phyloP scores from a whole-genome alignment of 805 yeast genomes.

The Candida ascalaphidarum region DNA sequence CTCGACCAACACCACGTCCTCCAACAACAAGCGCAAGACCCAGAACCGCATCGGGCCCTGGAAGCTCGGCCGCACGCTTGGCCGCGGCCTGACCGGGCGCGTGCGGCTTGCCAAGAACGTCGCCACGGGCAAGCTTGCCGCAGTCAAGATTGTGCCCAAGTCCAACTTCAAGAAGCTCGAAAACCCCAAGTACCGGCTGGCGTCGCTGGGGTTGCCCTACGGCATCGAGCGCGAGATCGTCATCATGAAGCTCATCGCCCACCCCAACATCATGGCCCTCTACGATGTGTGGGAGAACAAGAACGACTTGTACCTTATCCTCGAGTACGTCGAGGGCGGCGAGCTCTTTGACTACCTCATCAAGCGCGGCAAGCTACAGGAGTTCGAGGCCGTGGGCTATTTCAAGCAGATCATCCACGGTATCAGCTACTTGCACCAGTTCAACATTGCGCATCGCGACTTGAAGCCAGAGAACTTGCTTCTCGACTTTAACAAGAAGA shows the following conservation, averaged over 20 bases:
- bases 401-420: constrained; percentile 83
- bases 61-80: constrained; percentile 91
- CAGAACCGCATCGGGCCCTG: constrained; percentile 84
- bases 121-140: constrained; percentile 82
- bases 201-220: constrained; percentile 48
- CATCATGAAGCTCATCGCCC: constrained; percentile 74
- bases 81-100: constrained; percentile 95
- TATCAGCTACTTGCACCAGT: constrained; percentile 74
- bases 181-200: constrained; percentile 35
- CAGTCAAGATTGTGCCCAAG: constrained; percentile 93
- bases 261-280: constrained; percentile 69
- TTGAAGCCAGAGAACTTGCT: constrained; percentile 75
- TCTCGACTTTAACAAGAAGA: constrained; percentile 75
- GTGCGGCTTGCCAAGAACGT: constrained; percentile 87
- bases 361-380: constrained; percentile 81
- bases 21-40: constrained; percentile 32
- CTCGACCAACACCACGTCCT: constrained; percentile 33
- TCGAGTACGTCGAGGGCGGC: constrained; percentile 97
- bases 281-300: constrained; percentile 87
- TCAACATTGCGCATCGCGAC: constrained; percentile 84
- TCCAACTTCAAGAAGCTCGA: constrained; percentile 48
- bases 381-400: constrained; percentile 82
- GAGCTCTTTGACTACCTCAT: constrained; percentile 89
- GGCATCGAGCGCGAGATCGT: constrained; percentile 85
- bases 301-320: constrained; percentile 72